These are phyloP conservation scores for Wickerhamiella musiphila DNA, from an alignment of 805 yeast genomes.

Conservation along the genomic window DNA sequence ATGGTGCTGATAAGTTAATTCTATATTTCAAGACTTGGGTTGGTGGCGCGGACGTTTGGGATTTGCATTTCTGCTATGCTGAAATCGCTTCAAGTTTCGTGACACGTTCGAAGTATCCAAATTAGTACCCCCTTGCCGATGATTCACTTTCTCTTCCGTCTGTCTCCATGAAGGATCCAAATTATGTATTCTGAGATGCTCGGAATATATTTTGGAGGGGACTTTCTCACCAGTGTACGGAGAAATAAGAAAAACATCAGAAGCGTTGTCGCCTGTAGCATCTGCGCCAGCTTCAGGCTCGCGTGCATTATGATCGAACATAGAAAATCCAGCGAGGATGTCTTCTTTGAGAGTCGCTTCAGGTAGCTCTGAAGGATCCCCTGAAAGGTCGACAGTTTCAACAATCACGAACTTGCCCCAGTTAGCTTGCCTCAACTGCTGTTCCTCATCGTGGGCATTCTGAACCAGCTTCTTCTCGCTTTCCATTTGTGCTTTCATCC, in stretches of 20 bases:
- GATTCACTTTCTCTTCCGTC: slow-evolving; percentile 30
- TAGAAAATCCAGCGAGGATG: too few relatives aligned
- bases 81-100: slow-evolving; percentile 21
- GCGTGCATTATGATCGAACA: too few relatives aligned
- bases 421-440: slow-evolving; percentile 36
- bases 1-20: not conserved
- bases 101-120: slow-evolving; percentile 21
- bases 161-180: slow-evolving; percentile 65
- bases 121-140: slow-evolving; percentile 21
- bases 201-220: slow-evolving; percentile 46
- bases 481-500: not conserved
- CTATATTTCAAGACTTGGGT: not conserved
- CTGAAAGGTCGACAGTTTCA: slow-evolving; percentile 49
- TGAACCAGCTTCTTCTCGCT: slow-evolving; percentile 21
- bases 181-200: slow-evolving; percentile 50
- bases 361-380: too few relatives aligned
- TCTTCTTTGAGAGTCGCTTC: slow-evolving; percentile 27
- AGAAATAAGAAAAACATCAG: slow-evolving; percentile 36
- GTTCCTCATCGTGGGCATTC: slow-evolving; percentile 21
- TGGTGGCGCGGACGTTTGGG: not conserved
- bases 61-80: not conserved
- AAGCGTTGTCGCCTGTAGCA: not conserved
- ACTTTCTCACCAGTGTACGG: slow-evolving; percentile 63
- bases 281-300: not conserved
- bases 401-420: slow-evolving; percentile 75